Evolutionary conservation across 225 moss, liverwort and hornwort genomes (phyloP), one percentile per base, ranked within the genome.

Genomic region (Takakia lepidozioides): DNA sequence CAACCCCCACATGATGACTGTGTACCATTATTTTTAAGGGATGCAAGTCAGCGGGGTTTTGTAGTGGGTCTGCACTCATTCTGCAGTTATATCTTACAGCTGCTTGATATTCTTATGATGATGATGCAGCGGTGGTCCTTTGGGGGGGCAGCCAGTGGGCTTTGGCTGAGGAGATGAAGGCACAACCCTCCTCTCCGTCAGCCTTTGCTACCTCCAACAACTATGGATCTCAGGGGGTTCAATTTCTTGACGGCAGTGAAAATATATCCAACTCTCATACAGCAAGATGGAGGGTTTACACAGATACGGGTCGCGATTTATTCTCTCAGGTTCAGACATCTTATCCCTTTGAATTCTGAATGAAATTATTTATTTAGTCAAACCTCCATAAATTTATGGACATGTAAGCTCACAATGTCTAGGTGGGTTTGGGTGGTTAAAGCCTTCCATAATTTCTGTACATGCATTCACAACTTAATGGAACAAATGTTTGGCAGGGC

Each of bases 241-340:
- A 75, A 55, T 74, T 74, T 56, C 61, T 78, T 27, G 87, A 80
- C 48, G 77, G 76, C 49, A 74, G 68, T 56, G 78, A 81, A 61
- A 48, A 70, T 46, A 56, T 70, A 26, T 74, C 98, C 54, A 98
- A 91, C 48, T 76, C 77, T 51, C 90, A 98, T 62, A 98, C 98
- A 45, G 91, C 91, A 46, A 87, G 87, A 62, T 98, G 98, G 98
- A 70, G 98, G 42, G 81, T 98, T 29, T 98, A 77, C 53, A 98
- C 98, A 15, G 87, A 98, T 62, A 85, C 83, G 78, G 98, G 87
- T 25, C 82, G 95, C 46, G 91, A 98, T 48, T 75, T 91, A 32
- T 91, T 83, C 56, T 78, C 83, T 29, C 84, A 91, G 85, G 91
- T 79, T 74, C 34, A 3, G 1, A 43, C 1, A 17, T 18, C 7